Evolutionary conservation across 2,329 filamentous ascomycete species (phyloP).

Genomic region (Xylaria sp.): DNA sequence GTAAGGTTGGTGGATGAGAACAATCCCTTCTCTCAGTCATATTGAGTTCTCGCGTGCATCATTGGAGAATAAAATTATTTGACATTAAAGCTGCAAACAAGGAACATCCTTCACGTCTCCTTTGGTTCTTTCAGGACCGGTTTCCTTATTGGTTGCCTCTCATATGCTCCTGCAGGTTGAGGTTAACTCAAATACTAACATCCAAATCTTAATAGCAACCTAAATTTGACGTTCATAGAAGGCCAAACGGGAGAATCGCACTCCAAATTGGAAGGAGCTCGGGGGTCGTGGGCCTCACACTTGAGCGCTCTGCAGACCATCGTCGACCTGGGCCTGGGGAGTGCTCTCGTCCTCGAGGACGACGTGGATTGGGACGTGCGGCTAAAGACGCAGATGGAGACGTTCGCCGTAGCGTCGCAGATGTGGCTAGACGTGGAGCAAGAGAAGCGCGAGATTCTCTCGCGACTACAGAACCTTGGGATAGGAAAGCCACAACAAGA

Average conservation of each 20-base stretch:
- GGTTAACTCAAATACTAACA: constrained; percentile 3
- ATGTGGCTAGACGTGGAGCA: constrained; percentile 40
- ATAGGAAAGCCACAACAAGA: neutral
- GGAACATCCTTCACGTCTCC: neutral
- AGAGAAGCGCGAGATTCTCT: neutral
- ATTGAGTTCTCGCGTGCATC: constrained; percentile 50
- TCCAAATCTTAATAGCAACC: constrained; percentile 46
- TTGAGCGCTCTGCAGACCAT: constrained; percentile 54
- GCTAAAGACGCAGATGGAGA: constrained; percentile 59
- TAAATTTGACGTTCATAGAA: constrained; percentile 59
- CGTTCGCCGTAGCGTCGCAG: constrained; percentile 53
- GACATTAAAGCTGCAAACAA: neutral
- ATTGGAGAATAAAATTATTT: neutral
- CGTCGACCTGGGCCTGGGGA: constrained; percentile 57
- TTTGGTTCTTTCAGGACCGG: neutral
- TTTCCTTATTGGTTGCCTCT: too few relatives aligned
- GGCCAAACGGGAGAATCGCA: constrained; percentile 53
- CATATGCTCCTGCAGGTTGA: neutral
- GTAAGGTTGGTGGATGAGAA: constrained; percentile 53
- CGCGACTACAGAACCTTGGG: neutral
- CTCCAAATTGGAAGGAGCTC: constrained; percentile 43
- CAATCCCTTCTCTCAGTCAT: constrained; percentile 59
- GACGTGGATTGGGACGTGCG: constrained; percentile 68
- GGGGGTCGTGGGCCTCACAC: constrained; percentile 55
- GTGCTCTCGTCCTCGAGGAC: constrained; percentile 66